A percentile compares a stretch with the other conserved stretches of the same genome.
Evolutionary conservation across 345 rosid genomes (phyloP).

Genomic region (Pugionium dolabratum): DNA sequence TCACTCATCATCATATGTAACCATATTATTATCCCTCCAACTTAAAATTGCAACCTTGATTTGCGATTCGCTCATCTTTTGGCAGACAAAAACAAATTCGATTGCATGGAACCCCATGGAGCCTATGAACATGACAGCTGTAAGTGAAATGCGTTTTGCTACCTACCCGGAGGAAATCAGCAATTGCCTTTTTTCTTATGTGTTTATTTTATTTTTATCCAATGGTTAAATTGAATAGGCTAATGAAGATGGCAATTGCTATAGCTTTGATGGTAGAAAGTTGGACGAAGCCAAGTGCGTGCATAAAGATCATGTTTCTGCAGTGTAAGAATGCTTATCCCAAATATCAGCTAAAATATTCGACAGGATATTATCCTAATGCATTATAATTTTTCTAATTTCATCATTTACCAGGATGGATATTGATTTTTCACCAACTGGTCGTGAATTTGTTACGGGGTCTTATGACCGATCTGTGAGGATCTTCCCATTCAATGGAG

Average conservation of each 20-base stretch:
- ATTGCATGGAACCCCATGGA: conserved; percentile 98
- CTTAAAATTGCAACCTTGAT: neutral
- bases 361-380: neutral
- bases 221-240: conserved; percentile 57
- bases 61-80: conserved; percentile 23
- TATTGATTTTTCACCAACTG: conserved; percentile 96
- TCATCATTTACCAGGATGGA: conserved; percentile 66
- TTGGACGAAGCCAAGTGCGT: conserved; percentile 86
- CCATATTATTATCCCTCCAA: neutral
- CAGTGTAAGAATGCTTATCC: conserved; percentile 67
- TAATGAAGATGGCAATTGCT: conserved; percentile 94
- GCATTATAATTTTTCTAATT: conserved; percentile 1
- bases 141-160: conserved; percentile 45
- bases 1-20: conserved; percentile 10
- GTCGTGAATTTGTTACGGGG: conserved; percentile 97
- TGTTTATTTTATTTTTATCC: neutral
- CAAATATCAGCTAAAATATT: neutral
- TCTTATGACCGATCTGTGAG: conserved; percentile 97
- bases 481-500: conserved; percentile 89
- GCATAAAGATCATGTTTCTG: conserved; percentile 97
- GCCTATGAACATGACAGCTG: conserved; percentile 96
- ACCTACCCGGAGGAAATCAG: neutral
- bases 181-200: neutral
- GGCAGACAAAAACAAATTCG: conserved; percentile 87
- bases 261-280: conserved; percentile 89